Evolutionary conservation across 352 stramenopile genomes (phyloP), one percentile per base, ranked within the genome.

Genomic region (Phytophthora megakarya): DNA sequence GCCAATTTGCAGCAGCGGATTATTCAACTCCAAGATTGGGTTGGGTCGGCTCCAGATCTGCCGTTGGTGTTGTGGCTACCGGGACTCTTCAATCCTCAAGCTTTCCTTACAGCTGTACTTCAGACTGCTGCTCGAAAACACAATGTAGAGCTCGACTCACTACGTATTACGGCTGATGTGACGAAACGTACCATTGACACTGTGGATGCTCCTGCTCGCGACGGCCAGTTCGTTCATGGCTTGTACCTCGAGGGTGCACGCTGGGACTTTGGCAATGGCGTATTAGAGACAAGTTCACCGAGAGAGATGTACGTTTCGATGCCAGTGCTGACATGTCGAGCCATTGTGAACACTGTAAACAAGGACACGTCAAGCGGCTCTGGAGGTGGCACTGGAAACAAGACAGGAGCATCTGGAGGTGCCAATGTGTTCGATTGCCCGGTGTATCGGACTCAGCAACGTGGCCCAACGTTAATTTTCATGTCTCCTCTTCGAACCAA

Each of bases 281-380:
- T 91, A 28, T 76, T 98, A 23, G 89, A 96, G 46, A 70, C 62
- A 26, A 93, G 86, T 47, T 39, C 81, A 28, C 89, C 93, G 0
- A 93, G 96, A 75, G 92, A 98, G 63, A 95, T 98, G 78, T 92
- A 95, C 72, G 91, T 90, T 22, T 15, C 57, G 1, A 97, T 98
- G 92, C 93, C 93, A 6, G 91, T 98, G 21, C 92, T 98, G 45
- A 97, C 95, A 51, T 93, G 78, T 51, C 85, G 91, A 21, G 90
- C 89, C 3, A 71, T 92, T 11, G 70, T 92, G 6, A 68, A 66
- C 10, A 56, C 72, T 2, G 62, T 54, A 3, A 72, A 61, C 43
- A 88, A 84, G 38, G 78, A 84, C 19, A 9, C 70, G 12, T 32
- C 68, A 18, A 38, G 64, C 37, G 52, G 48, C 2, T 55, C 58